Percentiles rank a stretch among this genome's conserved stretches.
Conservation (phyloP, 2,329 filamentous ascomycete species). For the Epichloe festucae region DNA sequence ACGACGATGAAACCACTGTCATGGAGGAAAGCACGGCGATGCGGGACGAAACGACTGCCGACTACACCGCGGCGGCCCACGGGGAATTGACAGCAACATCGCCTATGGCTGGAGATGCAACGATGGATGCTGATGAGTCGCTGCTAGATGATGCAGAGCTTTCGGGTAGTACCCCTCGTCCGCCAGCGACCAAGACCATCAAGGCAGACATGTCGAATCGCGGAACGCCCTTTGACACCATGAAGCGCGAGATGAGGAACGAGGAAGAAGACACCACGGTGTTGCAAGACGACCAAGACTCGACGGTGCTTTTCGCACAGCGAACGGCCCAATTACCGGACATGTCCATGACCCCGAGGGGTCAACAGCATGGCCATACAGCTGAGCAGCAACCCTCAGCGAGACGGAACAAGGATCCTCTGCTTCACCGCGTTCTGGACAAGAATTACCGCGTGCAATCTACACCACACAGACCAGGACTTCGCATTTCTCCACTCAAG, state of each 20-base stretch:
- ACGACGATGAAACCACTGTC: constrained; percentile 46
- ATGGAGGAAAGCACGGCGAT: constrained; percentile 41
- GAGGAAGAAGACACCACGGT: constrained; percentile 25
- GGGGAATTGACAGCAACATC: constrained; percentile 24
- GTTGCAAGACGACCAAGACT: constrained; percentile 28
- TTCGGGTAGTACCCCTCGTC: constrained; percentile 55
- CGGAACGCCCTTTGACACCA: constrained; percentile 62
- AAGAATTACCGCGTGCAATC: constrained; percentile 91
- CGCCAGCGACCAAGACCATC: constrained; percentile 36
- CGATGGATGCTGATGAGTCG: constrained; percentile 43
- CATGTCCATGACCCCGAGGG: constrained; percentile 49
- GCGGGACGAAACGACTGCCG: constrained; percentile 40
- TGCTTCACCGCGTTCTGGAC: constrained; percentile 85
- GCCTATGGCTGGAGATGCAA: constrained; percentile 20
- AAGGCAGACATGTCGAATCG: constrained; percentile 48
- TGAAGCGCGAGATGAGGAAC: constrained; percentile 52
- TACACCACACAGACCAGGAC: constrained; percentile 57
- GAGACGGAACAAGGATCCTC: constrained; percentile 48
- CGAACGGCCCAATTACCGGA: constrained; percentile 44
- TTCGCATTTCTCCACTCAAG: constrained; percentile 34
- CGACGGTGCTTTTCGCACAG: constrained; percentile 37
- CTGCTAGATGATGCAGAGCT: constrained; percentile 52
- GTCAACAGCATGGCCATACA: constrained; percentile 19
- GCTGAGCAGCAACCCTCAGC: constrained; percentile 19
- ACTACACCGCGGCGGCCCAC: constrained; percentile 32